Evolutionary conservation across 306 rosid species (phyloP).

Genomic region (Begonia loranthoides): DNA sequence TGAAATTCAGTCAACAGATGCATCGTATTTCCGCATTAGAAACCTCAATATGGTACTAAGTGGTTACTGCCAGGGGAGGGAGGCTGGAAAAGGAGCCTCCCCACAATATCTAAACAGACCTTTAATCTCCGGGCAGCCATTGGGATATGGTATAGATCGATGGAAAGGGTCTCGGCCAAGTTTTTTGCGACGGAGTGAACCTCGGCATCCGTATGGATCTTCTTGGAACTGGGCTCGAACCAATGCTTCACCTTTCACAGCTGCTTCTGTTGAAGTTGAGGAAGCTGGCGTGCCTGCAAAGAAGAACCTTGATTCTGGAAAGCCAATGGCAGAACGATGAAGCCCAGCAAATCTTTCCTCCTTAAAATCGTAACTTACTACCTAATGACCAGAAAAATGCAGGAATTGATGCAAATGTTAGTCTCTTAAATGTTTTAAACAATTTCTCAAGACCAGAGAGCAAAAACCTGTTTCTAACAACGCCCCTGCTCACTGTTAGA

Average conservation of each 20-base stretch:
- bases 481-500: too few species aligned
- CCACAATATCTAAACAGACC: conserved; percentile 80
- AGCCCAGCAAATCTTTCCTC: conserved; percentile 32
- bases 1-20: too few species aligned
- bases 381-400: too few species aligned
- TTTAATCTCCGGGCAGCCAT: conserved; percentile 34
- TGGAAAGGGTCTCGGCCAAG: conserved; percentile 84
- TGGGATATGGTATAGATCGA: conserved; percentile 79
- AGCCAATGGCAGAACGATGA: conserved; percentile 83
- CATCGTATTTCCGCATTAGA: too few species aligned
- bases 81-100: conserved; percentile 43
- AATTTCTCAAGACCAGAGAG: too few species aligned
- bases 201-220: conserved; percentile 34
- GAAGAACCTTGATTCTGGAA: conserved; percentile 54
- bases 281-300: conserved; percentile 67
- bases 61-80: too few species aligned
- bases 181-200: conserved; percentile 63
- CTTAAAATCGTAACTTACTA: too few species aligned
- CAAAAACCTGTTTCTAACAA: too few species aligned
- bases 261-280: conserved; percentile 49
- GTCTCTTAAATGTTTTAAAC: too few species aligned
- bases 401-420: too few species aligned
- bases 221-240: conserved; percentile 64
- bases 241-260: conserved; percentile 67
- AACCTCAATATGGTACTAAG: too few species aligned